Evolutionary conservation across 805 yeast species (phyloP).

Genomic region (Kuraishia piskuri): DNA sequence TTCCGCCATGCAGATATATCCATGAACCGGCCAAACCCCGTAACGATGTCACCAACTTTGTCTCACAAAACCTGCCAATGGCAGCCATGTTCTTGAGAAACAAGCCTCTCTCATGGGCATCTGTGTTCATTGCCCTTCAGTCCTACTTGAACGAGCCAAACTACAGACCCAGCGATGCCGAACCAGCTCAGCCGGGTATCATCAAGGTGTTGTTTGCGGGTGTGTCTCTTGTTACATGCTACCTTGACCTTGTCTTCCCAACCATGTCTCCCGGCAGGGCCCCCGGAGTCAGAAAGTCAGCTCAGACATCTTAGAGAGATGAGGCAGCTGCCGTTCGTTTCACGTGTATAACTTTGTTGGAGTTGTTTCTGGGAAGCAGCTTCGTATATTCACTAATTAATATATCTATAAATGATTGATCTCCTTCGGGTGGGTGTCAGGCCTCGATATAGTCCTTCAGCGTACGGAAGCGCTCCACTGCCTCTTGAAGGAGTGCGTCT

Average conservation of each 20-base stretch:
- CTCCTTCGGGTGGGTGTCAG: too few relatives aligned
- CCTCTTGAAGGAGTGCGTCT: conserved; percentile 69
- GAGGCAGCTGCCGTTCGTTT: neutral
- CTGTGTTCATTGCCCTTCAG: conserved; percentile 44
- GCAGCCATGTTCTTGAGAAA: conserved; percentile 56
- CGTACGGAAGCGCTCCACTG: conserved; percentile 54
- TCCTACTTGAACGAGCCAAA: conserved; percentile 32
- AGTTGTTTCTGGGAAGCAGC: neutral
- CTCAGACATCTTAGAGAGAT: neutral
- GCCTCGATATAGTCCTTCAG: neutral
- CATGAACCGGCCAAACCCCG: conserved; percentile 41
- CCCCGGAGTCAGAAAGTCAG: conserved; percentile 12
- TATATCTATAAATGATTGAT: too few relatives aligned
- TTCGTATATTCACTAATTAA: neutral
- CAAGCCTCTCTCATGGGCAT: conserved; percentile 47
- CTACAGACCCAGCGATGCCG: conserved; percentile 16
- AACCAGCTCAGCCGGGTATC: conserved; percentile 33
- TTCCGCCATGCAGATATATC: conserved; percentile 23
- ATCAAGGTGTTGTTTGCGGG: conserved; percentile 38
- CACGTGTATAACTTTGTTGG: neutral
- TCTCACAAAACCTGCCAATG: conserved; percentile 49
- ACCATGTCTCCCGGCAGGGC: conserved; percentile 13
- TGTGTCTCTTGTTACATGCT: conserved; percentile 38
- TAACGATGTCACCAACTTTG: conserved; percentile 34
- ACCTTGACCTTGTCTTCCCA: conserved; percentile 45